phyloP scores from a whole-genome alignment of 2,329 filamentous ascomycete genomes.

The Anthostomella pinea region DNA sequence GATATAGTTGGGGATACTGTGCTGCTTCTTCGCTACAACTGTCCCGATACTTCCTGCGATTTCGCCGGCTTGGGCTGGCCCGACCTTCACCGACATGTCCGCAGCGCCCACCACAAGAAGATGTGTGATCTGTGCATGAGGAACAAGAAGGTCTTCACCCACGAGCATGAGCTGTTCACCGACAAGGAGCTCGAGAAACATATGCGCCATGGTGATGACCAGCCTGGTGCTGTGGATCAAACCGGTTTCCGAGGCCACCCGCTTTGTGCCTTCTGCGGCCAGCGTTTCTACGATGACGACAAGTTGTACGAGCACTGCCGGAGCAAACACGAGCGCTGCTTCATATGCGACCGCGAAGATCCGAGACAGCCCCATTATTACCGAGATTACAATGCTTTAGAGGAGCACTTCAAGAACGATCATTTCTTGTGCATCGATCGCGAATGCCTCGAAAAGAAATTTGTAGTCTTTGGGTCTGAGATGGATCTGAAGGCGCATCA shows the following conservation, averaged over 20 bases:
- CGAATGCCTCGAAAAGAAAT: slow-evolving; percentile 95
- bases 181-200: slow-evolving; percentile 78
- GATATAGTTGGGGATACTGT: slow-evolving; percentile 91
- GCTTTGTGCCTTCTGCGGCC: slow-evolving; percentile 86
- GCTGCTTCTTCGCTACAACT: slow-evolving; percentile 88
- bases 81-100: slow-evolving; percentile 78
- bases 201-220: slow-evolving; percentile 87
- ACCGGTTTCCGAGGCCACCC: slow-evolving; percentile 96
- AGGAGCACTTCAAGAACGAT: slow-evolving; percentile 81
- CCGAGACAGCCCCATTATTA: slow-evolving; percentile 83
- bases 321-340: slow-evolving; percentile 91
- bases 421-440: slow-evolving; percentile 82
- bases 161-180: slow-evolving; percentile 92
- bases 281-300: slow-evolving; percentile 93
- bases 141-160: slow-evolving; percentile 97
- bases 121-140: slow-evolving; percentile 53
- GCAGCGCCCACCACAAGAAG: slow-evolving; percentile 75
- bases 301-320: slow-evolving; percentile 92
- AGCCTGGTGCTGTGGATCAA: slow-evolving; percentile 84
- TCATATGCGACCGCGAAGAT: slow-evolving; percentile 78
- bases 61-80: slow-evolving; percentile 72
- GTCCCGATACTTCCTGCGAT: slow-evolving; percentile 75
- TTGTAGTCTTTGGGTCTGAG: slow-evolving; percentile 92
- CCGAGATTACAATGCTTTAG: slow-evolving; percentile 80
- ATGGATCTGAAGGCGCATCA: slow-evolving; percentile 95